phyloP scores from a whole-genome alignment of 805 yeast species.

The Candida xyloterini region DNA sequence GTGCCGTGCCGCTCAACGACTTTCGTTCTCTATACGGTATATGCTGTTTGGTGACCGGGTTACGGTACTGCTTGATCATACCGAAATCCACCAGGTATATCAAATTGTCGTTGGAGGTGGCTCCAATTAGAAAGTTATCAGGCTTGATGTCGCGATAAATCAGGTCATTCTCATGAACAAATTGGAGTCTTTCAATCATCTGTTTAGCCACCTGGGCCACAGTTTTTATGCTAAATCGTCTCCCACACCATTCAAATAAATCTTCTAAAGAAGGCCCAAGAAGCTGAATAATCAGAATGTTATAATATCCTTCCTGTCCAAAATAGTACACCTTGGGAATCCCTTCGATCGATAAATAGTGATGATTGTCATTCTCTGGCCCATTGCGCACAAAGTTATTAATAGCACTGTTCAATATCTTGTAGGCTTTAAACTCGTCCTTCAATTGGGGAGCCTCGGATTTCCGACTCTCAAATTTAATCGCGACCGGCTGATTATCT shows the following conservation, averaged over 20 bases:
- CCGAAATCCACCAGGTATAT: conserved; percentile 81
- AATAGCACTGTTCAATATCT: conserved; percentile 58
- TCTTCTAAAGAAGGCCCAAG: conserved; percentile 85
- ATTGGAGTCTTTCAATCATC: conserved; percentile 70
- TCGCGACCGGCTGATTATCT: conserved; percentile 61
- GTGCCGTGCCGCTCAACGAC: conserved; percentile 79
- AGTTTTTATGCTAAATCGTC: conserved; percentile 67
- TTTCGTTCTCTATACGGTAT: conserved; percentile 80
- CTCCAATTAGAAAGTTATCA: conserved; percentile 75
- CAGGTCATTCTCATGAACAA: conserved; percentile 71
- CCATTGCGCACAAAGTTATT: conserved; percentile 29
- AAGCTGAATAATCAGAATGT: conserved; percentile 71
- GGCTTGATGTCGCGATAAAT: conserved; percentile 83
- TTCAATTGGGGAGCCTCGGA: conserved; percentile 82
- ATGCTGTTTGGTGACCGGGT: conserved; percentile 75
- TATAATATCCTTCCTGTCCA: conserved; percentile 83
- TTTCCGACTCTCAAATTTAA: conserved; percentile 76
- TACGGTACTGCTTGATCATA: conserved; percentile 83
- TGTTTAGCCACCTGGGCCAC: conserved; percentile 73
- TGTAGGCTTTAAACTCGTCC: conserved; percentile 78
- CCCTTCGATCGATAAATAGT: conserved; percentile 43
- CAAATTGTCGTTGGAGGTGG: conserved; percentile 49
- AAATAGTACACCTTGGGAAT: conserved; percentile 82
- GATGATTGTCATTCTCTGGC: conserved; percentile 23
- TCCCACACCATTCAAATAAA: conserved; percentile 84